A percentile compares a stretch with the other conserved stretches of the same genome.
Evolutionary conservation across 1,284 basidiomycete species (phyloP).

Genomic region (Macrocystidia cucumis): DNA sequence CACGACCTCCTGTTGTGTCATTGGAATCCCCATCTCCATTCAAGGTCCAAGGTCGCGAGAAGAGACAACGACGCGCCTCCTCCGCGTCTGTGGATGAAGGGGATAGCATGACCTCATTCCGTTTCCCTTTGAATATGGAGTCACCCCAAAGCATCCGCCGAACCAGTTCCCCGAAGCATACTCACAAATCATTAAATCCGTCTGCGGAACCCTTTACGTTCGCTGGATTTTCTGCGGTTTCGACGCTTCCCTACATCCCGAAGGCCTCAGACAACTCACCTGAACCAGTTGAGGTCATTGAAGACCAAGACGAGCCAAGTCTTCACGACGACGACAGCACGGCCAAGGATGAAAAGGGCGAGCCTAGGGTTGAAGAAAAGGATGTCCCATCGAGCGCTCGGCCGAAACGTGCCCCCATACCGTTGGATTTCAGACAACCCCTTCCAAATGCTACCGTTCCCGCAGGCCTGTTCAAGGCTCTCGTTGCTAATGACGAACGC

Average conservation of each 20-base stretch:
- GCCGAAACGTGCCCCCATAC: constrained; percentile 66
- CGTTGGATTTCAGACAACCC: constrained; percentile 73
- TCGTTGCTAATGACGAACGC: constrained; percentile 55
- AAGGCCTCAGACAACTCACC: constrained; percentile 11
- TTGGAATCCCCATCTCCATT: constrained; percentile 17
- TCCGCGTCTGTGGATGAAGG: constrained; percentile 34
- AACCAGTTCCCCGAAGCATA: constrained; percentile 5
- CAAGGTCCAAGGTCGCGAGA: constrained; percentile 62
- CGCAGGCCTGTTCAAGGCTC: constrained; percentile 75
- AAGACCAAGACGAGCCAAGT: constrained; percentile 11
- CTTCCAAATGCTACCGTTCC: constrained; percentile 70
- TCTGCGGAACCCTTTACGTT: constrained; percentile 53
- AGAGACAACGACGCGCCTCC: constrained; percentile 55
- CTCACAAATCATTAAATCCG: constrained; percentile 19
- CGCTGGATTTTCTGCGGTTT: constrained; percentile 40
- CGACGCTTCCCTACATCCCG: constrained; percentile 26
- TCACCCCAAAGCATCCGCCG: constrained; percentile 44
- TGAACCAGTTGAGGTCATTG: constrained; percentile 1
- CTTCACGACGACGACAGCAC: constrained; percentile 22
- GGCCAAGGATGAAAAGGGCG: constrained; percentile 21
- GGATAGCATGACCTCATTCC: constrained; percentile 64
- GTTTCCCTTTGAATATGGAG: constrained; percentile 51
- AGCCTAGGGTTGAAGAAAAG: constrained; percentile 15
- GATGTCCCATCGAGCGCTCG: constrained; percentile 27
- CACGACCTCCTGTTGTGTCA: constrained; percentile 14